Base-by-base conservation (phyloP, 139 green algal genomes). In the Limnomonas spitsbergensis region DNA sequence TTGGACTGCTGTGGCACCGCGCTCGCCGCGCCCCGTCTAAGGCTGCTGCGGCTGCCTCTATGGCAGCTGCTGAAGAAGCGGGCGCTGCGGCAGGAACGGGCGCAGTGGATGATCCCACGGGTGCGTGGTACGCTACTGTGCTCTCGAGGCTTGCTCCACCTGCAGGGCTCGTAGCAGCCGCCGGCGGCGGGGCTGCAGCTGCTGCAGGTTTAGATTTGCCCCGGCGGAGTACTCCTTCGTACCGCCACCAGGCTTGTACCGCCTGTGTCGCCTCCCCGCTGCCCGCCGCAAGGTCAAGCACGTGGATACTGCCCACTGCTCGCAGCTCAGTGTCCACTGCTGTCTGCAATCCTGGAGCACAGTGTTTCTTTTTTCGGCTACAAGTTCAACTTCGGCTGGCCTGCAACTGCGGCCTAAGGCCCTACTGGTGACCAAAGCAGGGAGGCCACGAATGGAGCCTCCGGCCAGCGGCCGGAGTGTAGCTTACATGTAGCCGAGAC, bases 231-330 rank as follows among this genome's bases (percentile, higher is more conserved):
- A 6, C 42, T 54, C 42, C 42, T 54, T 6, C 42, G 7, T 54
- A 6, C 42, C 42, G 42, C 77, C 77, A 82, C 78, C 78, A 83
- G 2, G 24, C 35, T 37, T 61, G 31, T 1, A 83, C 38, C 4
- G 78, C 78, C 34, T 79, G 78, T 26, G 71, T 83, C 1, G 78
- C 78, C 40, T 83, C 78, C 1, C 78, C 78, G 7, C 53, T 75
- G n/a, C 78, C 78, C 37, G 47, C 72, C 6, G 78, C 78, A 39
- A 83, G 71, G 66, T 83, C 78, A 1, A 83, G 71, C 53, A 83
- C 54, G 2, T 68, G 3, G 36, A 77, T 2, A 9, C 68, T 42
- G 35, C 35, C 68, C 7, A 20, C 47, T 29, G 47, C 14, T 61
- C 14, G 14, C 20, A 20, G 20, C 14, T 29, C 14, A 61, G 20